Conservation (phyloP, 139 green algal genomes). For the Spirogloea muscicola region DNA sequence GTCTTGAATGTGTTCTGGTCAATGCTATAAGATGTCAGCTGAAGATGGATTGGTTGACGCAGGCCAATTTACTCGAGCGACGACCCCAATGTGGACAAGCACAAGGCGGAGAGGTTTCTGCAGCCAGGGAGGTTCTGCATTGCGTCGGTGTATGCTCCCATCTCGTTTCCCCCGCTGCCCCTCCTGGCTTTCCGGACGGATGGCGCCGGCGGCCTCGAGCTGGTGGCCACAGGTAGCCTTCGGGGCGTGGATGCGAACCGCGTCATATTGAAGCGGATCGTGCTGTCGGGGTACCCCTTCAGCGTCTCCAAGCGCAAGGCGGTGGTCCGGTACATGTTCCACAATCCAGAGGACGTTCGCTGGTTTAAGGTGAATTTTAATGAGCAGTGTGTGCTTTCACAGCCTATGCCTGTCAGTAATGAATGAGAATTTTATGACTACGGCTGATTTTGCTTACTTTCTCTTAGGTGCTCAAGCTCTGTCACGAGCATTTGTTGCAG, state of each 20-base stretch:
- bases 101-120: conserved; percentile 92
- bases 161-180: conserved; percentile 77
- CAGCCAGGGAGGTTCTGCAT: conserved; percentile 55
- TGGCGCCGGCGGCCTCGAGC: background rate
- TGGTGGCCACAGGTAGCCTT: conserved; percentile 25
- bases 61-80: conserved; percentile 70
- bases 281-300: conserved; percentile 64
- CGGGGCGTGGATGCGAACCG: conserved; percentile 16
- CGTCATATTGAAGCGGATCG: conserved; percentile 48
- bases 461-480: too few species aligned
- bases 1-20: too few species aligned
- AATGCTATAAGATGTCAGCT: too few species aligned
- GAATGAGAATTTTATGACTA: too few species aligned
- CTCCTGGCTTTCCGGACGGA: conserved; percentile 75
- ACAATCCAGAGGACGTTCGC: conserved; percentile 83
- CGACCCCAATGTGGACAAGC: conserved; percentile 75
- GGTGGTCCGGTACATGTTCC: conserved; percentile 93
- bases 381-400: too few species aligned
- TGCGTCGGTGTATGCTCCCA: conserved; percentile 77
- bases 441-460: too few species aligned
- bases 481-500: too few species aligned
- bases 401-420: too few species aligned
- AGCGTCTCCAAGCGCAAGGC: conserved; percentile 86
- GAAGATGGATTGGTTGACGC: too few species aligned
- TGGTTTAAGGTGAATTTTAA: conserved; percentile 67